Conservation (phyloP, 2,329 filamentous ascomycete species). For the Neonectria sp. region DNA sequence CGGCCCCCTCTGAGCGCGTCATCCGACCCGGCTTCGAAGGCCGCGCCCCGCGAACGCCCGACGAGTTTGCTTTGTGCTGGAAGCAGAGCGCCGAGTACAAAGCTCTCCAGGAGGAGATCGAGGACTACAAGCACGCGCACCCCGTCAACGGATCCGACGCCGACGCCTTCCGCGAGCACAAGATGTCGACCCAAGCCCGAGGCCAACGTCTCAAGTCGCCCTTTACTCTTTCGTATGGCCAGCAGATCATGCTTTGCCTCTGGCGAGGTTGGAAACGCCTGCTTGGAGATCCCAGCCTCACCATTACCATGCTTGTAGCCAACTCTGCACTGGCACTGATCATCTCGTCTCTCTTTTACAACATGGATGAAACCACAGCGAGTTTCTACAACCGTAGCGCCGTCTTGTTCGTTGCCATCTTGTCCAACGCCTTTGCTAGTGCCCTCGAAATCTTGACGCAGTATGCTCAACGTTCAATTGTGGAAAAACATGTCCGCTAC, state of each 20-base stretch:
- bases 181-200: conserved; percentile 13
- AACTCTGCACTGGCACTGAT: conserved; percentile 16
- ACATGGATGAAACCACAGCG: background rate
- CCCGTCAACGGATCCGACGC: conserved; percentile 21
- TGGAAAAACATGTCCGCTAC: conserved; percentile 58
- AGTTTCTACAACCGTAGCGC: conserved; percentile 53
- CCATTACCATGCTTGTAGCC: conserved; percentile 22
- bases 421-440: conserved; percentile 65
- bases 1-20: conserved; percentile 21
- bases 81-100: conserved; percentile 24
- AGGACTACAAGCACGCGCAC: conserved; percentile 24
- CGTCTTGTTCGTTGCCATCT: conserved; percentile 67
- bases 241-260: conserved; percentile 25
- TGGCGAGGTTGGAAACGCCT: conserved; percentile 28
- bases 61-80: conserved; percentile 27
- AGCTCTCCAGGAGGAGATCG: conserved; percentile 18
- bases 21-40: conserved; percentile 20
- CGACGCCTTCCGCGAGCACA: conserved; percentile 28
- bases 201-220: conserved; percentile 28
- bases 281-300: conserved; percentile 13
- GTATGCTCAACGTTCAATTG: conserved; percentile 55
- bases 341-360: conserved; percentile 26
- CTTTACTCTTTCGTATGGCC: conserved; percentile 24
- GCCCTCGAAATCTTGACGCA: conserved; percentile 56
- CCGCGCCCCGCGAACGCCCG: conserved; percentile 24